Evolutionary conservation across 441 rosid genomes (phyloP), one percentile per base, ranked within the genome.

Genomic region (Eruca vesicaria): DNA sequence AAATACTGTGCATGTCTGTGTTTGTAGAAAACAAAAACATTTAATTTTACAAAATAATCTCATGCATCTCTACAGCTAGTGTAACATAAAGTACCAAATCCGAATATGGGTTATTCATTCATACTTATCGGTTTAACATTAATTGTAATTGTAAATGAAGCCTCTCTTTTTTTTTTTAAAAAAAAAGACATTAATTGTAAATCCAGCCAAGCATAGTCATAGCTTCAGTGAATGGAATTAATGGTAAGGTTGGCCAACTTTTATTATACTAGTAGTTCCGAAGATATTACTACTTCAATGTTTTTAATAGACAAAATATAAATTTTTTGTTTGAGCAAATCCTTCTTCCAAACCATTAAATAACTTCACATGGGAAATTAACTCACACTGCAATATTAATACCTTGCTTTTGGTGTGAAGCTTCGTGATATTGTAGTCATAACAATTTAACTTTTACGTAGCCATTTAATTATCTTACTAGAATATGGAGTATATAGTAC

Each of bases 301-400:
- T 71, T 48, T 71, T 45, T 2, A 43, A 48, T 48, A 48, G 10
- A 8, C 10, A 4, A 33, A 58, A 26, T 14, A 63, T n/a, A 68
- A 14, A 14, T 62, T 38, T 62, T 38, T 45, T 3, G 9, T 63
- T 50, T 35, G 18, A 69, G 45, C 26, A 33, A 64, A 45, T 32
- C 11, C 38, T 20, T 64, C 52, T 56, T 63, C 28, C 43, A 20
- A 69, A 2, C 41, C 80, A 76, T 76, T 76, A 64, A 76, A 76
- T 63, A 76, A 70, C 71, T 76, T 77, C 80, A 77, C 80, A 77
- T n/a, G n/a, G n/a, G n/a, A n/a, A n/a, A n/a, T n/a, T n/a, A n/a
- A n/a, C n/a, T n/a, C n/a, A n/a, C n/a, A 64, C 67, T 70, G 75
- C 67, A 76, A 70, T 70, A 70, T 64, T 70, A 70, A 70, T 70